Evolutionary conservation across 2,329 filamentous ascomycete genomes (phyloP).

Genomic region (Thelonectria blattea): DNA sequence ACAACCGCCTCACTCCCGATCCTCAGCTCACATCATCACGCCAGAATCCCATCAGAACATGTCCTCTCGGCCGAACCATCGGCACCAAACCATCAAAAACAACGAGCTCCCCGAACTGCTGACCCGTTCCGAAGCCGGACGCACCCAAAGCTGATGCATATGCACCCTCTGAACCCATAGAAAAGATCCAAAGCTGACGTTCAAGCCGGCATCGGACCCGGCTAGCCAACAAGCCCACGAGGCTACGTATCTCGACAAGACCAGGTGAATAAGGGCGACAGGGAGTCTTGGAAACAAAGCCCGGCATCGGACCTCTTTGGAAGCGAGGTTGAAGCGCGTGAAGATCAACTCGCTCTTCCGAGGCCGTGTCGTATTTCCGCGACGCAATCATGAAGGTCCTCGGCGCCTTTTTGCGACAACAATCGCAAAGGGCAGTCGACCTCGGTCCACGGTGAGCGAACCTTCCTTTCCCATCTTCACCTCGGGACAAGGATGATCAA

Average conservation of each 20-base stretch:
- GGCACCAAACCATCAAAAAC: not conserved
- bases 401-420: too few relatives aligned
- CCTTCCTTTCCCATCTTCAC: not conserved
- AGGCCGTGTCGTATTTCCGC: too few relatives aligned
- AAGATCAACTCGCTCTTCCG: too few relatives aligned
- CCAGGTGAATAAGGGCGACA: not conserved
- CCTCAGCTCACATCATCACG: not conserved
- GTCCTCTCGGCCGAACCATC: not conserved
- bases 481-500: not conserved
- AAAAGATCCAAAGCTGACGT: not conserved
- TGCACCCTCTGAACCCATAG: not conserved
- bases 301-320: not conserved
- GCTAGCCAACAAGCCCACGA: not conserved
- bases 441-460: not conserved
- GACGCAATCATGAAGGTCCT: too few relatives aligned
- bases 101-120: not conserved
- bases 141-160: constrained; percentile 1
- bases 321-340: not conserved
- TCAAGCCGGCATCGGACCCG: constrained; percentile 11
- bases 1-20: not conserved
- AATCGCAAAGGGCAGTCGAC: not conserved
- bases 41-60: not conserved
- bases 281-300: not conserved
- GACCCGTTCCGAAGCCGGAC: constrained; percentile 5
- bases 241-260: not conserved